phyloP scores from a whole-genome alignment of 164 flowering plant species.

The Akebia trifoliata region DNA sequence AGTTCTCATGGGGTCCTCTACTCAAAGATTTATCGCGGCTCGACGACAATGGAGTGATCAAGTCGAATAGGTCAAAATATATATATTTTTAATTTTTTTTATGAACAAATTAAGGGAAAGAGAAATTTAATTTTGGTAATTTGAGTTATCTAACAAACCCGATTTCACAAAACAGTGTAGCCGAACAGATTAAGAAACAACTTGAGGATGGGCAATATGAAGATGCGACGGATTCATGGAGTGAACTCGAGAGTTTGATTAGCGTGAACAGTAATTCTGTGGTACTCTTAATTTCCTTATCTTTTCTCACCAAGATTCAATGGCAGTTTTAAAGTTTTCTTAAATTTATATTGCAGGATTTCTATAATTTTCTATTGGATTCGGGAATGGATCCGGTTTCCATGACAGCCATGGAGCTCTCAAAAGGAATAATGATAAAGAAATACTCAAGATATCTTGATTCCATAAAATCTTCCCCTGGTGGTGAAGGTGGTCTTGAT shows the following conservation, averaged over 20 bases:
- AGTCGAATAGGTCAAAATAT: conserved; percentile 59
- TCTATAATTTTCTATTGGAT: conserved; percentile 80
- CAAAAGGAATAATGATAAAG: conserved; percentile 19
- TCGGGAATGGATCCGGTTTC: conserved; percentile 38
- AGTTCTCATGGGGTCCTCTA: conserved; percentile 93
- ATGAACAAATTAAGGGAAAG: not conserved
- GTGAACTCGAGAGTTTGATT: conserved; percentile 46
- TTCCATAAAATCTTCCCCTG: conserved; percentile 36
- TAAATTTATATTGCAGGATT: conserved; percentile 44
- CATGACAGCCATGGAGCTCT: conserved; percentile 16
- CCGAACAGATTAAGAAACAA: conserved; percentile 54
- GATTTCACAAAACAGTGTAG: conserved; percentile 40
- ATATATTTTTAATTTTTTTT: not conserved
- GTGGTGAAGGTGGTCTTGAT: conserved; percentile 31
- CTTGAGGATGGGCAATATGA: conserved; percentile 35
- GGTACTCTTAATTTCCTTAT: conserved; percentile 32
- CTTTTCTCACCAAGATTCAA: not conserved
- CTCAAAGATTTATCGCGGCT: conserved; percentile 77
- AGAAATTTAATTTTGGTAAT: too few relatives aligned
- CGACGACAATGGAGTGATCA: conserved; percentile 44
- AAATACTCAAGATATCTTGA: conserved; percentile 55
- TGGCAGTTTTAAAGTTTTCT: not conserved
- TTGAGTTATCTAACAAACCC: not conserved
- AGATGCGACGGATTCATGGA: conserved; percentile 62
- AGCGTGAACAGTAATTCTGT: conserved; percentile 41